Evolutionary conservation across 768 basidiomycete species (phyloP).

Genomic region (Russula sp.): DNA sequence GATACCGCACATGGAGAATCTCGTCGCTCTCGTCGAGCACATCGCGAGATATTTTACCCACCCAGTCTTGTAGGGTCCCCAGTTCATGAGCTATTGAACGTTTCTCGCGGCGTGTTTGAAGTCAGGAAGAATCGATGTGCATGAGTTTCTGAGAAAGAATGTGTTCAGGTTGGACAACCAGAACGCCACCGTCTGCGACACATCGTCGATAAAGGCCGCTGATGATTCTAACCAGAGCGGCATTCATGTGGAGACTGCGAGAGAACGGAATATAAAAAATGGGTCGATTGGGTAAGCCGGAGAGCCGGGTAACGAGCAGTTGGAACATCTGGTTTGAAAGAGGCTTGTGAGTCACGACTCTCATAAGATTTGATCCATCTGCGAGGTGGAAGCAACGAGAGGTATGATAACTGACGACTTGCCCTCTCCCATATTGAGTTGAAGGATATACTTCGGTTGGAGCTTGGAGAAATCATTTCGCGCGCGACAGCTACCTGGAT

Average conservation of each 20-base stretch:
- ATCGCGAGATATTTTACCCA: background rate
- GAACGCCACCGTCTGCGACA: constrained; percentile 40
- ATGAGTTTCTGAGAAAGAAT: constrained; percentile 51
- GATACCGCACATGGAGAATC: constrained; percentile 1
- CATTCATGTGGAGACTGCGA: constrained; percentile 37
- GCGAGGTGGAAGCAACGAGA: constrained; percentile 43
- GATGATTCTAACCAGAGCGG: constrained; percentile 33
- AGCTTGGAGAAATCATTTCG: constrained; percentile 48
- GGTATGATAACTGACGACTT: constrained; percentile 55
- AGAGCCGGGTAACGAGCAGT: constrained; percentile 43
- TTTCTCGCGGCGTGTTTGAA: constrained; percentile 21
- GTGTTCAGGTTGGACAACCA: constrained; percentile 54
- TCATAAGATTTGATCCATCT: constrained; percentile 44
- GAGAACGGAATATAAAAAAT: constrained; percentile 53
- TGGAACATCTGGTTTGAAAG: constrained; percentile 50
- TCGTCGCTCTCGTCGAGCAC: constrained; percentile 1
- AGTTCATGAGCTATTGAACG: background rate
- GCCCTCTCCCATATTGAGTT: constrained; percentile 62
- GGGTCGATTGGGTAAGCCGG: constrained; percentile 46
- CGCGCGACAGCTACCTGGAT: constrained; percentile 44
- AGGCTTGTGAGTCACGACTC: constrained; percentile 50
- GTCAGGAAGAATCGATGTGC: constrained; percentile 40
- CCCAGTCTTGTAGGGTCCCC: background rate
- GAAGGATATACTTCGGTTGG: constrained; percentile 42
- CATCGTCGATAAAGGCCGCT: constrained; percentile 42